phyloP scores from a whole-genome alignment of 2,329 filamentous ascomycete species.

The Pyricularia pennisetigena region DNA sequence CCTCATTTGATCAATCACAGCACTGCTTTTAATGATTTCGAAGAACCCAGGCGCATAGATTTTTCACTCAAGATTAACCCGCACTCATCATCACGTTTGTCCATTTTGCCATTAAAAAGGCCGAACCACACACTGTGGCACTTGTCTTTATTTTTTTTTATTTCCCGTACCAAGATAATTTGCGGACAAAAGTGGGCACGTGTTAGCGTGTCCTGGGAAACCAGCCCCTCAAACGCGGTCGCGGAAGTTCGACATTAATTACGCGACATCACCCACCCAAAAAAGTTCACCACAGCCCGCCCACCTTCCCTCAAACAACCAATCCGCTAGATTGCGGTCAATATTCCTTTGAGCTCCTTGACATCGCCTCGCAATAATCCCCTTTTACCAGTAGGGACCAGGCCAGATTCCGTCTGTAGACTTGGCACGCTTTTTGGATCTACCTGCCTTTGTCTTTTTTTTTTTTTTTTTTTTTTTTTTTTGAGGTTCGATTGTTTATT shows the following conservation, averaged over 20 bases:
- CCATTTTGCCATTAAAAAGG: neutral
- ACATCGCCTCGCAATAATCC: neutral
- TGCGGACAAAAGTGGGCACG: constrained; percentile 7
- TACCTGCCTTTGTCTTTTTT: neutral
- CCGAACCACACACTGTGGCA: neutral
- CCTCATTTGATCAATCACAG: neutral
- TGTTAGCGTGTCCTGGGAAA: constrained; percentile 12
- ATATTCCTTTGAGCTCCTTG: neutral
- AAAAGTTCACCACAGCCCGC: neutral
- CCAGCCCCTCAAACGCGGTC: neutral
- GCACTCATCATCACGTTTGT: neutral
- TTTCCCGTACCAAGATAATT: neutral
- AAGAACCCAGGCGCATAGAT: neutral
- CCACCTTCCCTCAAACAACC: neutral
- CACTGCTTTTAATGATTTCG: neutral
- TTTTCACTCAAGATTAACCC: neutral
- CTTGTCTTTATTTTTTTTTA: too few relatives aligned
- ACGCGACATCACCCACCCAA: neutral
- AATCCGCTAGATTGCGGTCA: neutral
- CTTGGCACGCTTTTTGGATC: too few relatives aligned
- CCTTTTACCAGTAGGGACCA: neutral
- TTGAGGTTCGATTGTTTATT: neutral
- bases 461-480: neutral
- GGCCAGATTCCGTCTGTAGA: neutral
- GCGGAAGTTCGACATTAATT: neutral